Evolutionary conservation across 75 land plant species (phyloP), one percentile per base, ranked within the genome.

Genomic region (Cunninghamia lanceolata): DNA sequence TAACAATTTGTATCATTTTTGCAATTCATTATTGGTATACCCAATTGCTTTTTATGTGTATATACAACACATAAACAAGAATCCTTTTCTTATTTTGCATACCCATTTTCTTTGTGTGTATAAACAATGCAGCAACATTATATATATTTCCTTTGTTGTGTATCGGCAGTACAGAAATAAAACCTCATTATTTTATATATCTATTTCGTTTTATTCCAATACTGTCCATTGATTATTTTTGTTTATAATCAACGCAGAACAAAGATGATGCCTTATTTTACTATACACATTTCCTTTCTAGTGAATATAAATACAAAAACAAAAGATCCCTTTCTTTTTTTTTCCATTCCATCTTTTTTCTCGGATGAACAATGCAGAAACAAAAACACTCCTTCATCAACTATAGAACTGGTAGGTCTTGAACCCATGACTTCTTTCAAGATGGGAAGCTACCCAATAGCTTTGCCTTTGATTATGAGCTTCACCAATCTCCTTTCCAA

Each of bases 1-100:
- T 16, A 50, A 50, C 53, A 50, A 16, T 50, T 50, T 15, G 17
- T 15, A 66, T 7, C 75, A 52, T n/a, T 45, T 50, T 3, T 77
- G 9, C 15, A 43, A 34, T 82, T 68, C 52, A 43, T 86, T 76
- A 35, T 10, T 13, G 14, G 34, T 85, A 74, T 16, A 43, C 34
- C 3, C 74, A 84, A 52, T 73, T 66, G 74, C 28, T 87, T 85
- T 79, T 17, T 21, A 15, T 84, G 56, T 9, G 82, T 10, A 36
- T 34, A 25, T 70, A 56, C 10, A 15, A 28, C 38, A 83, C 39
- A 50, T 14, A 85, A n/a, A 47, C 25, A 83, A 46, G 47, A 32
- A 4, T 15, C 16, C 42, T 14, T 36, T 32, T 13, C 39, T 19
- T 19, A 19, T 14, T 36, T 85, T 59, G 75, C 86, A 34, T 34